A percentile compares a stretch with the other conserved stretches of the same genome.
Evolutionary conservation across 1,284 basidiomycete species (phyloP).

Genomic region (Wallemia mellicola): DNA sequence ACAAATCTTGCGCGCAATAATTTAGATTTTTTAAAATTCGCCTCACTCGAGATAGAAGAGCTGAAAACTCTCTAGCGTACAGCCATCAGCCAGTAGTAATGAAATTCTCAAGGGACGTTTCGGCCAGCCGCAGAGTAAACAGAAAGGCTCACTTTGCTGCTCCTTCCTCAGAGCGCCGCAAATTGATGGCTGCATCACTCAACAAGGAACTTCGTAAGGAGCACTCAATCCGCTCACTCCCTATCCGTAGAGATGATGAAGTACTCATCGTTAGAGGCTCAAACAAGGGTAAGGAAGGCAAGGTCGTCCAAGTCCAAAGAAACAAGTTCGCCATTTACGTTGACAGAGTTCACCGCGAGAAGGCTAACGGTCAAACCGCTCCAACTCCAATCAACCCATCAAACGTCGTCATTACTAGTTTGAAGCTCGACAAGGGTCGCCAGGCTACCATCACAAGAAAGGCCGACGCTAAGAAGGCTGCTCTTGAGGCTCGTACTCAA

Average conservation of each 20-base stretch:
- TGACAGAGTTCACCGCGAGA: constrained; percentile 91
- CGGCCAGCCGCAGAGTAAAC: constrained; percentile 74
- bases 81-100: background rate
- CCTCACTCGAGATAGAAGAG: background rate
- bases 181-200: constrained; percentile 88
- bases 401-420: constrained; percentile 77
- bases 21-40: background rate
- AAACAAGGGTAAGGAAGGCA: constrained; percentile 95
- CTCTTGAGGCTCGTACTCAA: background rate
- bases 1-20: background rate
- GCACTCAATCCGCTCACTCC: constrained; percentile 70
- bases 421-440: constrained; percentile 36
- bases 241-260: constrained; percentile 94
- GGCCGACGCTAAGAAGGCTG: background rate
- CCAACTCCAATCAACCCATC: constrained; percentile 88
- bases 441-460: background rate
- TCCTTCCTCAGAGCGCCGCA: constrained; percentile 72
- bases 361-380: constrained; percentile 80
- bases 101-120: constrained; percentile 27
- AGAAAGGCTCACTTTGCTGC: constrained; percentile 89
- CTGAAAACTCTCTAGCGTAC: background rate
- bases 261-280: constrained; percentile 85
- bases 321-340: constrained; percentile 99
- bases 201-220: constrained; percentile 82
- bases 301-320: constrained; percentile 88